phyloP scores from a whole-genome alignment of 345 rosid genomes.

The Syzygium jambos region DNA sequence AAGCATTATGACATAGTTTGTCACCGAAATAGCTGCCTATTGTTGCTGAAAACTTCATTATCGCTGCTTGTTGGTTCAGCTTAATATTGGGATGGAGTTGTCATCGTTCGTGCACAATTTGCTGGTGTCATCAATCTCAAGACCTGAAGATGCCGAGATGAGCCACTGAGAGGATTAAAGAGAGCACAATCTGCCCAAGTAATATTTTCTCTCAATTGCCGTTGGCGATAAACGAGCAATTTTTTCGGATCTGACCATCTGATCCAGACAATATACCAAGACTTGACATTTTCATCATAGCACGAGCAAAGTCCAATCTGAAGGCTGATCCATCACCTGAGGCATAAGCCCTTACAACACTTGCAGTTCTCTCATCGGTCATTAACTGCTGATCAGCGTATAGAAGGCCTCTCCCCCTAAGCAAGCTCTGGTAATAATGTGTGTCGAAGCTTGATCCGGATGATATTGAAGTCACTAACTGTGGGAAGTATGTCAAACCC shows the following conservation, averaged over 20 bases:
- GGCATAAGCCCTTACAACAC: slow-evolving; percentile 17
- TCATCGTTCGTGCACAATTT: not conserved
- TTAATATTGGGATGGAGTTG: not conserved
- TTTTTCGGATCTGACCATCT: slow-evolving; percentile 17
- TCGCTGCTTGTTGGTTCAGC: not conserved
- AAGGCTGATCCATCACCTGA: slow-evolving; percentile 25
- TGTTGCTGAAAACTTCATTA: not conserved
- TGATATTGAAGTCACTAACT: slow-evolving; percentile 9
- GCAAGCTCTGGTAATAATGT: slow-evolving; percentile 31
- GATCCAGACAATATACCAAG: slow-evolving; percentile 22
- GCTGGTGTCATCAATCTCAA: not conserved
- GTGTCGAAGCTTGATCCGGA: slow-evolving; percentile 26
- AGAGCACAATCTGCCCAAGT: not conserved
- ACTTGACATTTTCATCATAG: slow-evolving; percentile 41
- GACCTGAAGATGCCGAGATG: not conserved
- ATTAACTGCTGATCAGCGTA: slow-evolving; percentile 42
- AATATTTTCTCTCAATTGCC: not conserved
- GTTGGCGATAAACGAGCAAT: not conserved
- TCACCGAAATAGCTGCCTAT: not conserved
- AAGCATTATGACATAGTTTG: not conserved
- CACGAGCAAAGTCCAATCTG: slow-evolving; percentile 31
- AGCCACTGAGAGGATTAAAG: not conserved
- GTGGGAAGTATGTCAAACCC: not conserved
- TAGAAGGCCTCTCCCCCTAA: slow-evolving; percentile 37
- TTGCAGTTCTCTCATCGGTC: slow-evolving; percentile 34